phyloP scores from a whole-genome alignment of 2,329 filamentous ascomycete genomes.

The Aspergillus brasiliensis region DNA sequence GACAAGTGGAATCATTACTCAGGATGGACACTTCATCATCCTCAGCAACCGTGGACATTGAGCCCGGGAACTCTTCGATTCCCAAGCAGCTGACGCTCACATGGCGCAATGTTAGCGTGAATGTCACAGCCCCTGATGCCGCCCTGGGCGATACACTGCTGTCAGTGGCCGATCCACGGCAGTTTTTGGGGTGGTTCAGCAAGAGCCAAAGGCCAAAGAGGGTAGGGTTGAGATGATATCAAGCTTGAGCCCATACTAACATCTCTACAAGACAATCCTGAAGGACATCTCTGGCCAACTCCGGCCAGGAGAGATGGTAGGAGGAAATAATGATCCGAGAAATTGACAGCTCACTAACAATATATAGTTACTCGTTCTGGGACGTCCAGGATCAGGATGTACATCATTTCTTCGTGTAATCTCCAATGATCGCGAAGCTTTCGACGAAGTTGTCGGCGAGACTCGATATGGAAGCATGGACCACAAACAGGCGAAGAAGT shows the following conservation, averaged over 20 bases:
- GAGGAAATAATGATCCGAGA: not conserved
- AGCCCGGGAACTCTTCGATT: conserved; percentile 21
- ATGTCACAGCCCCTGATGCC: conserved; percentile 39
- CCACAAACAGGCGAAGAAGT: conserved; percentile 47
- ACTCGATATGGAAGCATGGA: conserved; percentile 56
- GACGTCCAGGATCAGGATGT: conserved; percentile 69
- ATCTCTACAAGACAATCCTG: conserved; percentile 39
- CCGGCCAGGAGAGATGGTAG: conserved; percentile 48
- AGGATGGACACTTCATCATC: conserved; percentile 32
- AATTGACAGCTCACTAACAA: not conserved
- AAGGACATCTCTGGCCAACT: conserved; percentile 44
- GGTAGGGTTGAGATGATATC: conserved; percentile 17
- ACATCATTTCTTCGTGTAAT: conserved; percentile 70
- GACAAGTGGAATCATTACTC: conserved; percentile 1
- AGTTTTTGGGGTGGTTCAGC: conserved; percentile 25
- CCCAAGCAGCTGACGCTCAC: conserved; percentile 40
- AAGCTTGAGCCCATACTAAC: not conserved
- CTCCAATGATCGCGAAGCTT: conserved; percentile 64
- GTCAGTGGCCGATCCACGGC: conserved; percentile 37
- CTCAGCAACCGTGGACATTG: conserved; percentile 32
- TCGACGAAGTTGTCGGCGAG: conserved; percentile 57
- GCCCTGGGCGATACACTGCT: conserved; percentile 38
- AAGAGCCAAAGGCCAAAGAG: conserved; percentile 28
- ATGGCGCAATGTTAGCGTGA: conserved; percentile 38
- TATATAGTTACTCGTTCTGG: conserved; percentile 63